Evolutionary conservation across 2,329 filamentous ascomycete genomes (phyloP).

Genomic region (Macrophomina phaseolina): DNA sequence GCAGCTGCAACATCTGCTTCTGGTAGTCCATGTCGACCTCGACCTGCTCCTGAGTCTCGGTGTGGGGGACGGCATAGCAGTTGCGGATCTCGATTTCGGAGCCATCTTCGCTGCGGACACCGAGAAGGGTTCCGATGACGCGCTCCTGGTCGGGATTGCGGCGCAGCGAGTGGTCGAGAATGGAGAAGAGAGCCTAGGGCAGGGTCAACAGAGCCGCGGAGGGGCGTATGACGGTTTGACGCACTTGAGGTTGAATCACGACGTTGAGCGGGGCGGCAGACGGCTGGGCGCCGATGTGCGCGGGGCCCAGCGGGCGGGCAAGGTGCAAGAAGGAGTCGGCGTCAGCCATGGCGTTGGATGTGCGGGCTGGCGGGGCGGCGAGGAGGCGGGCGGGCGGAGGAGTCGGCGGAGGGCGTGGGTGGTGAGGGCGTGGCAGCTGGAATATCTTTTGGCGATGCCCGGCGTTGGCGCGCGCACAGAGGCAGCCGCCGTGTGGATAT

Average conservation of each 20-base stretch:
- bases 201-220: conserved; percentile 17
- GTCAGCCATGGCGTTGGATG: conserved; percentile 72
- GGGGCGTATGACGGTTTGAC: conserved; percentile 34
- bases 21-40: conserved; percentile 99
- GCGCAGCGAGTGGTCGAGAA: conserved; percentile 89
- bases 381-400: conserved; percentile 16
- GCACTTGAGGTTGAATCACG: conserved; percentile 92
- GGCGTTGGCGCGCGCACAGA: conserved; percentile 27
- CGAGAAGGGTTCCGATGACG: conserved; percentile 95
- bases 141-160: conserved; percentile 90
- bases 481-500: conserved; percentile 22
- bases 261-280: conserved; percentile 92
- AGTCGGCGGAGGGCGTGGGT: conserved; percentile 10
- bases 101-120: conserved; percentile 93
- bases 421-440: conserved; percentile 21
- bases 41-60: conserved; percentile 97
- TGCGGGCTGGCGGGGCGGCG: conserved; percentile 27
- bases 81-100: conserved; percentile 95
- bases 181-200: conserved; percentile 65
- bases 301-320: conserved; percentile 86
- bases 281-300: conserved; percentile 76
- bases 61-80: conserved; percentile 97
- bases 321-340: conserved; percentile 92
- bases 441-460: conserved; percentile 28
- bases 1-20: conserved; percentile 97